Evolutionary conservation across 805 yeast genomes (phyloP), one percentile per base, ranked within the genome.

Genomic region (Peterozyma xylosa): DNA sequence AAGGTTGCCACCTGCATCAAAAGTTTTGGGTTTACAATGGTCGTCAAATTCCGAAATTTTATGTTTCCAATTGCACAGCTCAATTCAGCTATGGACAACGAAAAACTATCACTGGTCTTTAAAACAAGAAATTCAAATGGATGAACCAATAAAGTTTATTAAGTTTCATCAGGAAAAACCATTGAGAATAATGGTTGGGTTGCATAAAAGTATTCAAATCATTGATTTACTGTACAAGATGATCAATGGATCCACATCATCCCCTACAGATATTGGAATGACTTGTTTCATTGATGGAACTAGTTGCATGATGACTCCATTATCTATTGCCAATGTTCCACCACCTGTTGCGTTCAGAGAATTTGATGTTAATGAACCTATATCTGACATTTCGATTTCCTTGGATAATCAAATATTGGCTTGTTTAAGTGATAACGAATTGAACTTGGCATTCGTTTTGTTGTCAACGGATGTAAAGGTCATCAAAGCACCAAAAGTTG

Each of bases 41-140:
- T 87, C 91, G 42, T 70, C 79, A 34, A 81, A 82, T 52, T 80
- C 90, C 43, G 95, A 89, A 51, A 70, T 86, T 1, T 67, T 93
- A 43, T 86, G 96, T 2, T 65, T 93, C 11, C 80, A 76, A 35
- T 67, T 85, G 29, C 48, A 62, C 2, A 72, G 80, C 52, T 66
- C 76, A 13, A 73, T 93, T n/a, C 95, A 85, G 57, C 62, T 93
- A 18, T 93, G 97, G 97, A 81, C 95, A 1, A 71, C 86, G 3
- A 89, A 86, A 57, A 93, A 93, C 62, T 93, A 90, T 62, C 95
- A 90, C 57, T 93, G 99, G 99, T 89, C 86, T 62, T 70, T 90
- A 53, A 93, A 93, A 56, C 95, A 86, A 60, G 95, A 85, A 55
- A 62, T 90, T 2, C 53, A 53, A 44, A 59, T 68, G 9, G 59